phyloP scores from a whole-genome alignment of 352 stramenopile species.

The Phytopythium litorale region DNA sequence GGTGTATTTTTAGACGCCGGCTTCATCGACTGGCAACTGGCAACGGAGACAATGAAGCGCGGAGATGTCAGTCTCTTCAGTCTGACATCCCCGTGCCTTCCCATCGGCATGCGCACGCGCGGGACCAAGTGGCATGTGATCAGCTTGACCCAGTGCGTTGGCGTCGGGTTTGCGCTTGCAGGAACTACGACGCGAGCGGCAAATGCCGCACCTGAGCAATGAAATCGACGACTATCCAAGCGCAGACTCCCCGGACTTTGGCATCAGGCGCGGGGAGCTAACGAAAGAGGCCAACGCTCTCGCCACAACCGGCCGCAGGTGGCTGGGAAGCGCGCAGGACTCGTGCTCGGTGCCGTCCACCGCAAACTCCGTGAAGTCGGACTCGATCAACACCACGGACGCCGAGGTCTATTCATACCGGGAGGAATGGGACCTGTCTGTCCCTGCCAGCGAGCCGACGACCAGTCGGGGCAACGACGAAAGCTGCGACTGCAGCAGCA shows the following conservation, averaged over 20 bases:
- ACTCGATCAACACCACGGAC: constrained; percentile 38
- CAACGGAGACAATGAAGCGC: background rate
- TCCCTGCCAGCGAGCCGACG: background rate
- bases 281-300: too few relatives aligned
- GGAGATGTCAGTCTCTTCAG: background rate
- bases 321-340: background rate
- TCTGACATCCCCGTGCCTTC: background rate
- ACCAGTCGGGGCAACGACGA: background rate
- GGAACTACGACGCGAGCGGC: background rate
- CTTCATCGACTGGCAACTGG: background rate
- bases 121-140: constrained; percentile 4
- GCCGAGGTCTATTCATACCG: constrained; percentile 24
- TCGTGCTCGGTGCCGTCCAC: constrained; percentile 12
- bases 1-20: background rate
- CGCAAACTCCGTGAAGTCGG: constrained; percentile 21
- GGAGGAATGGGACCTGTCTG: constrained; percentile 27
- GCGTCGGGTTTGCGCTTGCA: background rate
- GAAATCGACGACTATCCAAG: background rate
- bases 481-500: background rate
- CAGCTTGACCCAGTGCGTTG: background rate
- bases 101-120: background rate
- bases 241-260: background rate
- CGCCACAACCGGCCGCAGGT: background rate
- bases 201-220: constrained; percentile 1
- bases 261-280: background rate